A percentile compares a stretch with the other conserved stretches of the same genome.
These are phyloP conservation scores for Adansonia gregorii DNA, from an alignment of 441 rosid species.

Conservation along the genomic window DNA sequence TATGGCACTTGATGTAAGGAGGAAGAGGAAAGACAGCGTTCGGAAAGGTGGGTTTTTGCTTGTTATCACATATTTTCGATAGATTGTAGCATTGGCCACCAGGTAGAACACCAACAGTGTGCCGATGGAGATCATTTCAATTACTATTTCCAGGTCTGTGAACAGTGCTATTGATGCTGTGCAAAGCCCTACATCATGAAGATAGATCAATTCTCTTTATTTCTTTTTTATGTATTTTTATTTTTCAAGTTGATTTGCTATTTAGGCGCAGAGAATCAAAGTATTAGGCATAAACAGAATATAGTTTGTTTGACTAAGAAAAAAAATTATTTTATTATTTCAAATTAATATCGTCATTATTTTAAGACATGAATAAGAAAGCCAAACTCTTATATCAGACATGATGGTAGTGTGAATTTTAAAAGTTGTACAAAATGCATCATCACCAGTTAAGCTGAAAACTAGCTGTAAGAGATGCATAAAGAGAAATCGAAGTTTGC, in stretches of 20 bases:
- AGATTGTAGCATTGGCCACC: slow-evolving; percentile 87
- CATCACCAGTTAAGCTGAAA: not conserved
- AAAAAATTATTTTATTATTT: not conserved
- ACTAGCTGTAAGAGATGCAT: too few species aligned
- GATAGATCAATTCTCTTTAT: not conserved
- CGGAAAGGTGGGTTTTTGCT: slow-evolving; percentile 52
- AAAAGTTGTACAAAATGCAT: not conserved
- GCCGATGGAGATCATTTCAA: slow-evolving; percentile 73
- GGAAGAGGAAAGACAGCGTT: slow-evolving; percentile 66
- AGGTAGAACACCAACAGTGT: slow-evolving; percentile 84
- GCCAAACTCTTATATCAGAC: not conserved
- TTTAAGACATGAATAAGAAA: not conserved
- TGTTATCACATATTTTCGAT: slow-evolving; percentile 53
- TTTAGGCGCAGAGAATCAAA: too few species aligned
- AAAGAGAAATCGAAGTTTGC: not conserved
- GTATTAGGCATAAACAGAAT: not conserved
- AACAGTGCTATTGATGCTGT: slow-evolving; percentile 87
- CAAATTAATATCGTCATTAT: not conserved
- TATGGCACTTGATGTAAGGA: slow-evolving; percentile 57
- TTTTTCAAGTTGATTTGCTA: not conserved
- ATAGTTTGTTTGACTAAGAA: not conserved
- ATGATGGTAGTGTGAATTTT: not conserved
- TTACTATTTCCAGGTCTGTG: slow-evolving; percentile 69
- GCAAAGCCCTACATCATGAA: slow-evolving; percentile 65
- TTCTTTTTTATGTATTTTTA: not conserved